phyloP scores from a whole-genome alignment of 768 basidiomycete genomes.

The Rickenella mellea region DNA sequence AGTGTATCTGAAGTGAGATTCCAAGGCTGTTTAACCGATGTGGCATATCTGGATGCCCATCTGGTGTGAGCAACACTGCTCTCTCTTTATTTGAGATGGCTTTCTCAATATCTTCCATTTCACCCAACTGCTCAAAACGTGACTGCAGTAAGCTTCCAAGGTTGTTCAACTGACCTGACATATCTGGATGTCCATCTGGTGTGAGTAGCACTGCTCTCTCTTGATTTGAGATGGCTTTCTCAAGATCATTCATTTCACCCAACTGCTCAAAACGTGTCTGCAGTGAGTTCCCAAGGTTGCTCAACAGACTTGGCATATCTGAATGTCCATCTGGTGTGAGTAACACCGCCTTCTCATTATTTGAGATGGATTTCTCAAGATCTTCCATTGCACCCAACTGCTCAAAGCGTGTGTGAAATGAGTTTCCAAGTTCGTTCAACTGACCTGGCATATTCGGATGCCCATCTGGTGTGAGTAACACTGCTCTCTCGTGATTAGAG shows the following conservation, averaged over 20 bases:
- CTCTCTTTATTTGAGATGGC: background rate
- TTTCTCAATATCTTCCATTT: background rate
- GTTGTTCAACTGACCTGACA: background rate
- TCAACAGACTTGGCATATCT: conserved; percentile 1
- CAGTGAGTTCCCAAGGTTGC: conserved; percentile 5
- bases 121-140: background rate
- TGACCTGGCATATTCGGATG: conserved; percentile 7
- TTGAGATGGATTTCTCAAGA: conserved; percentile 6
- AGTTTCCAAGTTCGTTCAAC: conserved; percentile 7
- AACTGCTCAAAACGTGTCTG: conserved; percentile 4
- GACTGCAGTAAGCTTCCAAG: background rate
- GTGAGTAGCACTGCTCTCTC: background rate
- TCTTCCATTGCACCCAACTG: conserved; percentile 4
- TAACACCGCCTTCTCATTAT: conserved; percentile 1
- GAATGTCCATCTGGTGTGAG: conserved; percentile 8
- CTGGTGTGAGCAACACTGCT: conserved; percentile 4
- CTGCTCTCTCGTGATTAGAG: background rate
- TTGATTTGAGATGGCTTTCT: background rate
- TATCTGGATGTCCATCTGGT: background rate
- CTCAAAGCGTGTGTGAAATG: conserved; percentile 3
- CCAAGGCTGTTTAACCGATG: conserved; percentile 6
- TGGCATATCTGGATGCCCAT: conserved; percentile 6
- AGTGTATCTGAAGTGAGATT: background rate
- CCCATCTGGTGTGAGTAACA: conserved; percentile 6
- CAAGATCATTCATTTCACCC: conserved; percentile 2